Evolutionary conservation across 2,329 filamentous ascomycete genomes (phyloP), one percentile per base, ranked within the genome.

Genomic region (Ophiocordyceps camponoti-saundersi): DNA sequence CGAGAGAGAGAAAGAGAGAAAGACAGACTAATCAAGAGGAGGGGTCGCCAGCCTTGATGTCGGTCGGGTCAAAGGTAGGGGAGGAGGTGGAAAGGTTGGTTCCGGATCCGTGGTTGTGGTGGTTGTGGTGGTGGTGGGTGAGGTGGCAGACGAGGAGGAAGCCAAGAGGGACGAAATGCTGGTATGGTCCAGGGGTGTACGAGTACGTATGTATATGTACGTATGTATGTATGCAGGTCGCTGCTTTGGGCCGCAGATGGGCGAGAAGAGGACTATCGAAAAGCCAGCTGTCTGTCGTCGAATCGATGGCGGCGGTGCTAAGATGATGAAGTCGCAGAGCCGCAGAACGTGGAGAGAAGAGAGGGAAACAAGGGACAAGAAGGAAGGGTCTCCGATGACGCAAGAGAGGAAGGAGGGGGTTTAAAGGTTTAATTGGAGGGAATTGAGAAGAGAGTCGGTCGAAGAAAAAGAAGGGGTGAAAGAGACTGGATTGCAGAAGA

Each of bases 211-310:
- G 26, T 29, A 29, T 29, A 29, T 40, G 52, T 59, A 60, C 61
- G 59, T 29, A 10, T 29, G 11, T 29, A 29, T 40, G 52, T 59
- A 60, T 61, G 59, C 59, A 61, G 50, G 58, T 60, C 53, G 57
- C 59, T 60, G 53, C 51, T 60, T 61, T 59, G 21, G 56, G 59
- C 52, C 47, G 23, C 42, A 20, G 41, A 16, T 42, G 15, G 20
- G 20, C 16, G 34, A 34, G 30, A 39, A 39, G 15, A 39, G 6
- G 34, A 10, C 26, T 29, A 10, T 29, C 26, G 26, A 29, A 5
- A 29, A 29, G 26, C 26, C 26, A 29, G 26, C 26, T 29, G 7
- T 26, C 26, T 29, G 8, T 29, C 26, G 26, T 29, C 26, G 26
- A 29, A 10, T 39, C 34, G 34, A 36, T 36, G 32, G 32, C n/a